A percentile compares a stretch with the other conserved stretches of the same genome.
phyloP scores from a whole-genome alignment of 192 early-diverging fungal genomes.

The Rhizophagus sp. region DNA sequence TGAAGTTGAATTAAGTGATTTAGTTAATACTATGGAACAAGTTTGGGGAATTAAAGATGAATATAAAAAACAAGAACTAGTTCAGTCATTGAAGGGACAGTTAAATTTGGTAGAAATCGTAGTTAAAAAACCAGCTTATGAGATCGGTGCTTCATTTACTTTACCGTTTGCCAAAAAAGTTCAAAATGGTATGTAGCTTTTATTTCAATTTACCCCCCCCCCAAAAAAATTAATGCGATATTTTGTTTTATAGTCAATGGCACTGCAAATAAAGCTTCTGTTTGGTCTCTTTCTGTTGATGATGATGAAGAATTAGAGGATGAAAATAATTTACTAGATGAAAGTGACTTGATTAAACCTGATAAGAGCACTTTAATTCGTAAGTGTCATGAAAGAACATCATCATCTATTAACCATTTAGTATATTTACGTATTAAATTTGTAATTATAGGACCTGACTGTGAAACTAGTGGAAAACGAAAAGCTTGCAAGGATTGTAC shows the following conservation, averaged over 20 bases:
- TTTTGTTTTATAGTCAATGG: conserved; percentile 37
- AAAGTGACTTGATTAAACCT: conserved; percentile 76
- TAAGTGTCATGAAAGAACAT: conserved; percentile 29
- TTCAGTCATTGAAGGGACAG: conserved; percentile 44
- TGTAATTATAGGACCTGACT: conserved; percentile 56
- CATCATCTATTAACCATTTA: background rate
- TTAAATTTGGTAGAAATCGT: conserved; percentile 50
- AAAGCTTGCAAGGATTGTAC: conserved; percentile 99
- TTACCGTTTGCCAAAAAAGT: conserved; percentile 80
- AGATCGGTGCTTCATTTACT: conserved; percentile 81
- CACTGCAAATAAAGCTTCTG: conserved; percentile 45
- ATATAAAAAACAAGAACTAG: conserved; percentile 36
- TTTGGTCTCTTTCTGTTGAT: conserved; percentile 75
- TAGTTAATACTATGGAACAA: conserved; percentile 46
- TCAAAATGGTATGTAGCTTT: background rate
- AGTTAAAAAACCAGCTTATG: conserved; percentile 81
- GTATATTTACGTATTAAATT: conserved; percentile 4
- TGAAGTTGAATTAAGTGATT: conserved; percentile 47
- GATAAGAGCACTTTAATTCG: conserved; percentile 58
- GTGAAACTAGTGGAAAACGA: conserved; percentile 66
- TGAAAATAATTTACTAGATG: conserved; percentile 86
- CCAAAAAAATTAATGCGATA: background rate
- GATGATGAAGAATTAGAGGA: conserved; percentile 80
- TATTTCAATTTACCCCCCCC: background rate
- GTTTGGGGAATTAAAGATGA: conserved; percentile 57